Evolutionary conservation across 2,329 filamentous ascomycete genomes (phyloP).

Genomic region (Cercospora nicotianae): DNA sequence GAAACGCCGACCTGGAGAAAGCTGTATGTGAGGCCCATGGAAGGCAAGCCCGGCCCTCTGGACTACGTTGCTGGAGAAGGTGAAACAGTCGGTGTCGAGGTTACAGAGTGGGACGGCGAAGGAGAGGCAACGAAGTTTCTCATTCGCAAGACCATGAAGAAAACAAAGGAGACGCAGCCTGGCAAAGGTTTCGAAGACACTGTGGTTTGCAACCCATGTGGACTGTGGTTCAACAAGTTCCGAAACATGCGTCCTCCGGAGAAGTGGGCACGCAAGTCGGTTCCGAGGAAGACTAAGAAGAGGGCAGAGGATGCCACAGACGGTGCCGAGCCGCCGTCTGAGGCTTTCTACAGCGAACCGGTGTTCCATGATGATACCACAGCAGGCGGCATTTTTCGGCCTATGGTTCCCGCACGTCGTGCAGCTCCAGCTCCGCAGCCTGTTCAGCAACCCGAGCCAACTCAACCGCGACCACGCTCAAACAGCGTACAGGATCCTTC

Average conservation of each 20-base stretch:
- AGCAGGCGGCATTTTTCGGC: background rate
- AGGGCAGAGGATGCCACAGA: conserved; percentile 32
- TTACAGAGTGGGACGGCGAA: conserved; percentile 62
- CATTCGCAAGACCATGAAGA: conserved; percentile 76
- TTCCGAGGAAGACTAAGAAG: conserved; percentile 33
- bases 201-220: conserved; percentile 90
- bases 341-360: conserved; percentile 37
- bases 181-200: conserved; percentile 63
- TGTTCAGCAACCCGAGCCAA: background rate
- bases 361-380: conserved; percentile 30
- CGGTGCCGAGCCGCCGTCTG: conserved; percentile 35
- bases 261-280: conserved; percentile 65
- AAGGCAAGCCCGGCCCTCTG: conserved; percentile 68
- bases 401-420: conserved; percentile 28
- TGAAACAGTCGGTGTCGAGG: conserved; percentile 71
- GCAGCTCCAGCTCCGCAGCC: background rate
- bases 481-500: conserved; percentile 49
- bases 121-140: conserved; percentile 67
- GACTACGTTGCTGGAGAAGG: conserved; percentile 73
- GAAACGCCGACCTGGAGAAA: conserved; percentile 96
- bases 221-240: conserved; percentile 90
- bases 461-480: conserved; percentile 40
- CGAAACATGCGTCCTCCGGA: conserved; percentile 79
- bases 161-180: conserved; percentile 33
- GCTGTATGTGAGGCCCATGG: conserved; percentile 75